phyloP scores from a whole-genome alignment of 1,139 yeast species.

The Magnusiomyces suaveolens region DNA sequence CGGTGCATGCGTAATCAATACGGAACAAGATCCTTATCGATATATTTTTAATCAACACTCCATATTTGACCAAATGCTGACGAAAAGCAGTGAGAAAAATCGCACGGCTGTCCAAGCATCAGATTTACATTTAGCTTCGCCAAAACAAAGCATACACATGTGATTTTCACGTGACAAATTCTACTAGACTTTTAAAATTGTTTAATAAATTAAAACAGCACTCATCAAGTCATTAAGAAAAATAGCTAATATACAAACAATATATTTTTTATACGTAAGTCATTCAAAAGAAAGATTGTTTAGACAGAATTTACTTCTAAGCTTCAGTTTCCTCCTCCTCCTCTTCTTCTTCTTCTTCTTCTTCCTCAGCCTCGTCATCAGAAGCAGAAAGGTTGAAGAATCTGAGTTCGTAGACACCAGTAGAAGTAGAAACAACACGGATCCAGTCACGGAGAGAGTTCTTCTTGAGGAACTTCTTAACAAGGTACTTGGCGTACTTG shows the following conservation, averaged over 20 bases:
- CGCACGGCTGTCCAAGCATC: too few relatives aligned
- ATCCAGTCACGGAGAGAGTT: conserved; percentile 98
- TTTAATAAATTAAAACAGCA: too few relatives aligned
- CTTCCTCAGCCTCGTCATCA: conserved; percentile 80
- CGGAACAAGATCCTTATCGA: too few relatives aligned
- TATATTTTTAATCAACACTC: too few relatives aligned
- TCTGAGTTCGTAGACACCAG: conserved; percentile 95
- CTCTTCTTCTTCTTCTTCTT: conserved; percentile 12
- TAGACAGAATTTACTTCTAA: neutral
- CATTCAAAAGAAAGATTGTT: neutral
- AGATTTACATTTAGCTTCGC: neutral
- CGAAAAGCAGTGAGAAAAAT: too few relatives aligned
- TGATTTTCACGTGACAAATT: too few relatives aligned
- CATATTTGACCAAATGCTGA: too few relatives aligned
- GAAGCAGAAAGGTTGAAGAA: conserved; percentile 99
- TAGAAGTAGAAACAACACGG: conserved; percentile 95
- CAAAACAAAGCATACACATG: too few relatives aligned
- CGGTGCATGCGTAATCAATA: too few relatives aligned
- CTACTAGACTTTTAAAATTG: too few relatives aligned
- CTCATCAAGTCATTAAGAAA: too few relatives aligned
- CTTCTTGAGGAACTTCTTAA: conserved; percentile 99
- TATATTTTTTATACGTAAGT: neutral
- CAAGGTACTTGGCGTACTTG: conserved; percentile 97
- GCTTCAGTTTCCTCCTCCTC: conserved; percentile 2
- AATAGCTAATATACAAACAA: too few relatives aligned